phyloP scores from a whole-genome alignment of 345 rosid species.

The Lepidium aucheri region DNA sequence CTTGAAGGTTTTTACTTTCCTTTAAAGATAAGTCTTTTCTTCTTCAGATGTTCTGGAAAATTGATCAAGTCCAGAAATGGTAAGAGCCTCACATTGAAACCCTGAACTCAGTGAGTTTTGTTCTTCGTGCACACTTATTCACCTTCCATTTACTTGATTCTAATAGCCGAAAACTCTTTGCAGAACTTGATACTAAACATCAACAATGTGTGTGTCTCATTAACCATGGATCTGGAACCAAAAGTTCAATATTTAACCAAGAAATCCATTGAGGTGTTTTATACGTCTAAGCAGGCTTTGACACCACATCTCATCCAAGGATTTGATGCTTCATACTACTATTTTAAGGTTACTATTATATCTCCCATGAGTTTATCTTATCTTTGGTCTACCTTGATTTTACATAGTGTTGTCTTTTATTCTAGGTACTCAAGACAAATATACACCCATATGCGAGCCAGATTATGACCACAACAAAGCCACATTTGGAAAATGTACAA shows the following conservation, averaged over 20 bases:
- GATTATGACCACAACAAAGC: constrained; percentile 25
- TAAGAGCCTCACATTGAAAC: too few species aligned
- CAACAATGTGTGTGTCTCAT: too few species aligned
- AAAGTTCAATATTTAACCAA: constrained; percentile 15
- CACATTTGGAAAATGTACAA: constrained; percentile 24
- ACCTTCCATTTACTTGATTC: too few species aligned
- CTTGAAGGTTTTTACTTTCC: not conserved
- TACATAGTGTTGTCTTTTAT: not conserved
- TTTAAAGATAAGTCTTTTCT: too few species aligned
- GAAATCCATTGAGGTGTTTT: constrained; percentile 18
- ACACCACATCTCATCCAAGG: constrained; percentile 17
- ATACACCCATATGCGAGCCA: constrained; percentile 27
- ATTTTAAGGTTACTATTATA: constrained; percentile 23
- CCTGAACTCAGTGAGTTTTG: too few species aligned
- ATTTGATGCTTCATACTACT: not conserved
- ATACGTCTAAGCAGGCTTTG: constrained; percentile 11
- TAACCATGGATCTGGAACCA: constrained; percentile 14
- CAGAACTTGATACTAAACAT: too few species aligned
- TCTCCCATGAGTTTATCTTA: not conserved
- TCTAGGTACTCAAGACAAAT: constrained; percentile 30
- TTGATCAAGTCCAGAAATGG: too few species aligned
- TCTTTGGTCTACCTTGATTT: too few species aligned
- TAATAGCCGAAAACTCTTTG: too few species aligned
- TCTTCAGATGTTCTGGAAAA: too few species aligned
- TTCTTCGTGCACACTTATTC: too few species aligned